Percentiles rank a stretch among this genome's conserved stretches.
These are phyloP conservation scores for Kitagawia praeruptora DNA, from an alignment of 129 eudicot species.

Conservation along the genomic window DNA sequence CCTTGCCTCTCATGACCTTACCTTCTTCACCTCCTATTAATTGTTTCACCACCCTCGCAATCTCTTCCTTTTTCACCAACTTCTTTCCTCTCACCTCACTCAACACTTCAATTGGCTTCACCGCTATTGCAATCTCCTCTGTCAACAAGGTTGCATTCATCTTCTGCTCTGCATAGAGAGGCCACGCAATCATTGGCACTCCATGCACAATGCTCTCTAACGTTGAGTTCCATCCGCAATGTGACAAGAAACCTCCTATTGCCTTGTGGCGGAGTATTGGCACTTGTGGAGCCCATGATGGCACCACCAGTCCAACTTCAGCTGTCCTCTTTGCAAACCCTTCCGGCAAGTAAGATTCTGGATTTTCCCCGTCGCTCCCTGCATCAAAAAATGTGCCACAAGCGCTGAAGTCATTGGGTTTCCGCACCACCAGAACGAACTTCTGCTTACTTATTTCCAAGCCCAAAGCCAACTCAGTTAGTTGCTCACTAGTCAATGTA, in stretches of 20 bases:
- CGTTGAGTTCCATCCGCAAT: not conserved
- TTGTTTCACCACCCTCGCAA: not conserved
- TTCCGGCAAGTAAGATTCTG: not conserved
- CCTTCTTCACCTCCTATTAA: not conserved
- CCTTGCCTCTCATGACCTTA: not conserved
- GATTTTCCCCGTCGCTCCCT: not conserved
- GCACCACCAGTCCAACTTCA: not conserved
- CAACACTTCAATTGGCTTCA: no score
- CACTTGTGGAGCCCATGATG: not conserved
- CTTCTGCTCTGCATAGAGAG: not conserved
- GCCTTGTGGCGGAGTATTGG: not conserved
- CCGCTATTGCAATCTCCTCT: not conserved
- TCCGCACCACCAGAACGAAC: not conserved
- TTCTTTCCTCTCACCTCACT: not conserved
- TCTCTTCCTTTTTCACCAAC: not conserved
- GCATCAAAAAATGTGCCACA: not conserved
- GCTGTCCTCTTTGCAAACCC: not conserved
- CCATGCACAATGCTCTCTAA: not conserved
- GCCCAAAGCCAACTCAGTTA: not conserved
- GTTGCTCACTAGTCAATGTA: slow-evolving; percentile 2
- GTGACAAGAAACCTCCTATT: not conserved
- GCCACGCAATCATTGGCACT: not conserved
- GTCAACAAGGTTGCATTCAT: not conserved
- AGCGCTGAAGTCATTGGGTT: not conserved
- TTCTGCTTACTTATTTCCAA: not conserved